A percentile compares a stretch with the other conserved stretches of the same genome.
Conservation (phyloP, 768 basidiomycete species). For the Gautieria morchelliformis region DNA sequence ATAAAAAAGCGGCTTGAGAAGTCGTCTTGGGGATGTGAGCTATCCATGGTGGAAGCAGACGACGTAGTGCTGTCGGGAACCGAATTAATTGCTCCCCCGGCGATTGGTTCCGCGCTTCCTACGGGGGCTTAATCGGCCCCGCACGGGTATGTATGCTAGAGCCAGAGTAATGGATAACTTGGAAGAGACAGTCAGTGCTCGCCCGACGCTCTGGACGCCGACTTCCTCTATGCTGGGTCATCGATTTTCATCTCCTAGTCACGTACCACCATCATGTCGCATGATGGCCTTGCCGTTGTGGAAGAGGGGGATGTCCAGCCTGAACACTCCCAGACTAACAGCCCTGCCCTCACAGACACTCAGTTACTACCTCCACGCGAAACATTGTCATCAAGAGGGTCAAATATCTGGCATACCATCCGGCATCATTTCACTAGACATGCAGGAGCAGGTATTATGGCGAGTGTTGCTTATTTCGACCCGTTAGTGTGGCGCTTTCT, state of each 20-base stretch:
- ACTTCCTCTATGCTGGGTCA: constrained; percentile 8
- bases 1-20: constrained; percentile 79
- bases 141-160: not conserved
- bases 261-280: constrained; percentile 1
- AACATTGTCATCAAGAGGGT: not conserved
- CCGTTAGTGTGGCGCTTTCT: constrained; percentile 40
- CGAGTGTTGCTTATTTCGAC: constrained; percentile 83
- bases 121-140: no score
- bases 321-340: not conserved
- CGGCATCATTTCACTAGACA: constrained; percentile 47
- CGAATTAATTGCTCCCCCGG: not conserved
- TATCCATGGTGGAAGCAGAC: constrained; percentile 34
- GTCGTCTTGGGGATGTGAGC: constrained; percentile 69
- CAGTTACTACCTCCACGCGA: not conserved
- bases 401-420: constrained; percentile 9
- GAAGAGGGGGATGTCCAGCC: not conserved
- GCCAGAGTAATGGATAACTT: not conserved
- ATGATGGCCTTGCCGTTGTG: not conserved
- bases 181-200: not conserved
- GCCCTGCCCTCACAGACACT: not conserved
- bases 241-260: not conserved
- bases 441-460: constrained; percentile 77
- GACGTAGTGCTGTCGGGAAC: not conserved
- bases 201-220: constrained; percentile 3
- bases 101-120: not conserved